Evolutionary conservation across 2,329 filamentous ascomycete genomes (phyloP).

Genomic region (Colletotrichum liaoningense): DNA sequence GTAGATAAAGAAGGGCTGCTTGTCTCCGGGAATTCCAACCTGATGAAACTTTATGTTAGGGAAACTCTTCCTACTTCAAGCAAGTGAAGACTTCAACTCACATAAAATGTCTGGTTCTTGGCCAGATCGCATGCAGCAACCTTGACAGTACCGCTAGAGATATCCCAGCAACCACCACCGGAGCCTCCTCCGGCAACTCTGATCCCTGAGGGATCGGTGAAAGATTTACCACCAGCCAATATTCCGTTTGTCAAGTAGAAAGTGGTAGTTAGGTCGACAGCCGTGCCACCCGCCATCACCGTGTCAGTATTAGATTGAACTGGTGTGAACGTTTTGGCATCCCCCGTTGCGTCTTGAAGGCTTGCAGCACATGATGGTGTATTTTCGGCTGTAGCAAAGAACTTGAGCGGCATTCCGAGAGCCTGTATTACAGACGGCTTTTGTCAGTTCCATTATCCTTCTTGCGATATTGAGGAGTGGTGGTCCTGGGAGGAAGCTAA

Average conservation of each 20-base stretch:
- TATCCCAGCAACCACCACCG: not conserved
- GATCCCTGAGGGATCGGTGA: not conserved
- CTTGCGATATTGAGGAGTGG: not conserved
- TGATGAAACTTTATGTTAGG: not conserved
- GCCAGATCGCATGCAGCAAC: not conserved
- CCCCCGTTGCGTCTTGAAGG: not conserved
- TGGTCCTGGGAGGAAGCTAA: not conserved
- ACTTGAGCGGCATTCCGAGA: not conserved
- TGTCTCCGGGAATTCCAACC: not conserved
- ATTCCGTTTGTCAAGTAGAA: not conserved
- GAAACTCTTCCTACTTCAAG: not conserved
- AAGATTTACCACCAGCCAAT: not conserved
- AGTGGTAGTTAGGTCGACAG: not conserved
- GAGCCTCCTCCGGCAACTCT: not conserved
- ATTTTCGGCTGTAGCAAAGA: not conserved
- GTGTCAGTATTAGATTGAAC: not conserved
- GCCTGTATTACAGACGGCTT: not conserved
- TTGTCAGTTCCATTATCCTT: not conserved
- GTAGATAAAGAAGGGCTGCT: not conserved
- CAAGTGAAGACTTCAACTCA: not conserved
- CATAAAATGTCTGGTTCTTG: not conserved
- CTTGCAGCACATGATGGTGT: not conserved
- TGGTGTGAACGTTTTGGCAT: not conserved
- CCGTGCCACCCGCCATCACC: not conserved
- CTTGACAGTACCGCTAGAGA: not conserved